Evolutionary conservation across 345 rosid species (phyloP).

Genomic region (Corchorus capsularis): DNA sequence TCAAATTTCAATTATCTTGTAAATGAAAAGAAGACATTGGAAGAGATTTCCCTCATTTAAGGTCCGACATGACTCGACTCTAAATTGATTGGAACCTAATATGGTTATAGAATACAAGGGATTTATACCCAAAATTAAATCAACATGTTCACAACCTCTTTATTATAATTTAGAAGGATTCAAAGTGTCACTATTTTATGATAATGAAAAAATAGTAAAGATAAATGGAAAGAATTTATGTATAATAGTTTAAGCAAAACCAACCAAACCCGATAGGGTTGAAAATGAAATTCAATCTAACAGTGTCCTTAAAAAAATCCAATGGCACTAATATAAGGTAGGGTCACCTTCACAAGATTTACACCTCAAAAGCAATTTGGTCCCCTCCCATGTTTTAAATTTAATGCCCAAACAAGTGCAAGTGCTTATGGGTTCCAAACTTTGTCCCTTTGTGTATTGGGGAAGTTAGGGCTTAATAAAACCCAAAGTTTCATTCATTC

Average conservation of each 20-base stretch:
- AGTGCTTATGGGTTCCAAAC: background rate
- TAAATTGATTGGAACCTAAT: too few relatives aligned
- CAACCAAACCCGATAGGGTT: constrained; percentile 19
- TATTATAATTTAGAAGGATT: too few relatives aligned
- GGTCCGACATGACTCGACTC: too few relatives aligned
- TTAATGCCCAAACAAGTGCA: background rate
- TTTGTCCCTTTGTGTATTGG: background rate
- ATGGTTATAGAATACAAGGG: too few relatives aligned
- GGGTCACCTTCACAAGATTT: background rate
- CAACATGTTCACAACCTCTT: too few relatives aligned
- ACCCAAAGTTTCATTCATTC: background rate
- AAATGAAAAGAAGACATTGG: too few relatives aligned
- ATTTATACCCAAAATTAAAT: too few relatives aligned
- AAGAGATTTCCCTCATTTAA: too few relatives aligned
- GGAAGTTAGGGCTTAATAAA: background rate
- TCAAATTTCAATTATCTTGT: too few relatives aligned
- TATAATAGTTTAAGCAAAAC: background rate
- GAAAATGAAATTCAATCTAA: background rate
- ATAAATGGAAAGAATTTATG: too few relatives aligned
- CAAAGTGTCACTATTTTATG: too few relatives aligned
- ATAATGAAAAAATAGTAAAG: too few relatives aligned
- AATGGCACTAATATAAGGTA: background rate
- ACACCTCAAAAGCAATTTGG: constrained; percentile 8
- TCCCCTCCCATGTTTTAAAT: constrained; percentile 22
- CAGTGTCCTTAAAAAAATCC: background rate